phyloP scores from a whole-genome alignment of 176 grass and related monocot genomes.

The Aegilops tauschii region DNA sequence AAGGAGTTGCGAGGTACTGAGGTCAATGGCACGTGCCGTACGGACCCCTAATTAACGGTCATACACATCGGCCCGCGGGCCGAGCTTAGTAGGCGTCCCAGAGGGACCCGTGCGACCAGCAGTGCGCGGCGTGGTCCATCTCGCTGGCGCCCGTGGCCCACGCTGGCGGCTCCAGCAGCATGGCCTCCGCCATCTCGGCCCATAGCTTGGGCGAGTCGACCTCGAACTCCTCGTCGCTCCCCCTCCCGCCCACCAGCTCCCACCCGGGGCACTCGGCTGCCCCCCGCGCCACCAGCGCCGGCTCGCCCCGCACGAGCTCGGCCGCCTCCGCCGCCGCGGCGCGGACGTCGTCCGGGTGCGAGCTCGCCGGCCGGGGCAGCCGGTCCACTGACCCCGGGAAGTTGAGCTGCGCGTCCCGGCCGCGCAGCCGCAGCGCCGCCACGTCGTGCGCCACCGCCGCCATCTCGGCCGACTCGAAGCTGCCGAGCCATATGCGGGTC shows the following conservation, averaged over 20 bases:
- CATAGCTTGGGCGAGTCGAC: slow-evolving; percentile 65
- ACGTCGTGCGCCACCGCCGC: slow-evolving; percentile 85
- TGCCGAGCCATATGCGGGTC: slow-evolving; percentile 84
- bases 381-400: slow-evolving; percentile 54
- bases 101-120: slow-evolving; percentile 47
- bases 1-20: no score
- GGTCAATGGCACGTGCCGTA: no score
- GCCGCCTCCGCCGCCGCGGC: slow-evolving; percentile 59
- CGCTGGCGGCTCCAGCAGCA: slow-evolving; percentile 57
- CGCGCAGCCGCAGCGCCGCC: slow-evolving; percentile 61
- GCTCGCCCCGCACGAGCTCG: slow-evolving; percentile 41
- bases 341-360: slow-evolving; percentile 52
- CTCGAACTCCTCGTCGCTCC: slow-evolving; percentile 52
- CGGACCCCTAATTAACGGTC: no score
- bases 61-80: no score
- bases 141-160: slow-evolving; percentile 43
- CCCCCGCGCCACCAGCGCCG: slow-evolving; percentile 26
- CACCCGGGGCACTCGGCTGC: background rate
- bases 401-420: slow-evolving; percentile 67
- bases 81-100: slow-evolving; percentile 55
- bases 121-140: slow-evolving; percentile 19
- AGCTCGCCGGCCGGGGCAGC: slow-evolving; percentile 54
- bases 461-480: slow-evolving; percentile 86
- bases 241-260: slow-evolving; percentile 20
- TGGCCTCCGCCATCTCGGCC: slow-evolving; percentile 75